Evolutionary conservation across 2,329 filamentous ascomycete species (phyloP).

Genomic region (Stagonosporopsis rhizophila): DNA sequence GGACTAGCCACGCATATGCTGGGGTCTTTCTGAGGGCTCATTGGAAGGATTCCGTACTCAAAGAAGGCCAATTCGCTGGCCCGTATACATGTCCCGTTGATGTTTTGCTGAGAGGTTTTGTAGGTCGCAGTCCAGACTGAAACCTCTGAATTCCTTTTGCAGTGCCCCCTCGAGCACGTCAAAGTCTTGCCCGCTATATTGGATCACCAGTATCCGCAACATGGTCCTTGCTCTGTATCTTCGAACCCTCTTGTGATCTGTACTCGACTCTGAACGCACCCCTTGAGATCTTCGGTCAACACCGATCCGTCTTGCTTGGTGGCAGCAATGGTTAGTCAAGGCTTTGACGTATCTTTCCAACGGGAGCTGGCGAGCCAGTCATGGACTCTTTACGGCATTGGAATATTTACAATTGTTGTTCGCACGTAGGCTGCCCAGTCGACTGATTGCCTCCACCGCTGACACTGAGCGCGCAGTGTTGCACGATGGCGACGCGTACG

Average conservation of each 20-base stretch:
- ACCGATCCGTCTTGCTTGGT: not conserved
- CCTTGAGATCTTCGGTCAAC: not conserved
- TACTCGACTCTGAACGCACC: not conserved
- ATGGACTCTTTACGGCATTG: conserved; percentile 41
- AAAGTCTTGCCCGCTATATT: not conserved
- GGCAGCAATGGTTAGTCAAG: conserved; percentile 19
- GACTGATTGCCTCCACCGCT: not conserved
- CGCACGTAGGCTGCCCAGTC: conserved; percentile 31
- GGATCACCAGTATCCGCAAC: too few relatives aligned
- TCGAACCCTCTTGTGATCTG: conserved; percentile 4
- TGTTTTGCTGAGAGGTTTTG: not conserved
- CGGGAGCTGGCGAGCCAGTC: conserved; percentile 30
- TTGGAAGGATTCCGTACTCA: not conserved
- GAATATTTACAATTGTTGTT: conserved; percentile 37
- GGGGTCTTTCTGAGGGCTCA: not conserved
- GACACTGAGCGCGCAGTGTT: conserved; percentile 20
- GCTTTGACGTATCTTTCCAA: conserved; percentile 29
- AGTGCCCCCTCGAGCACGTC: not conserved
- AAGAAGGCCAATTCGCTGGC: not conserved
- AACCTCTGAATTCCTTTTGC: not conserved
- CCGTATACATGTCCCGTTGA: not conserved
- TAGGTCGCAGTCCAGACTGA: not conserved
- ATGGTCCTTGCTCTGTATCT: not conserved
- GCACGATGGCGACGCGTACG: conserved; percentile 39
- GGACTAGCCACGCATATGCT: not conserved